These are phyloP conservation scores for Russula brevipes DNA, from an alignment of 768 basidiomycete species.

Conservation along the genomic window DNA sequence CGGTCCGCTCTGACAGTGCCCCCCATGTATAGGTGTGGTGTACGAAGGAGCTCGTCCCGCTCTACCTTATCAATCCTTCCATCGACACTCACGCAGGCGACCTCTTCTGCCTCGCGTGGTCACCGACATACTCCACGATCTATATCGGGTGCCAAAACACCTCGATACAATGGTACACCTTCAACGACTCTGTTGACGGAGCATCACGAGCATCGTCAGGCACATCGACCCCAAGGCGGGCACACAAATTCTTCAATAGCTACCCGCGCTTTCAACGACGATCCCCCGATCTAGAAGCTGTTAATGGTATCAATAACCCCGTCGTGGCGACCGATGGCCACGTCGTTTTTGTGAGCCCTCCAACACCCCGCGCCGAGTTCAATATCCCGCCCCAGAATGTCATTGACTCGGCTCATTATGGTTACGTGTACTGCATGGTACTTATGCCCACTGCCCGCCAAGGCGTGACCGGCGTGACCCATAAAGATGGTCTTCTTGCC, in stretches of 20 bases:
- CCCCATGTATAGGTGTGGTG: constrained; percentile 67
- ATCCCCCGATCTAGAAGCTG: constrained; percentile 63
- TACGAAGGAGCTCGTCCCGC: constrained; percentile 54
- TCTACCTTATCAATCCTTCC: constrained; percentile 75
- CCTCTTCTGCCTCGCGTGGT: constrained; percentile 82
- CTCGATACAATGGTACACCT: constrained; percentile 84
- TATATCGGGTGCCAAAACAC: constrained; percentile 93
- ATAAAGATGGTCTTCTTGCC: constrained; percentile 47
- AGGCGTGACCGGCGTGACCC: constrained; percentile 33
- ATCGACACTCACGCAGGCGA: constrained; percentile 80
- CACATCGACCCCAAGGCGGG: constrained; percentile 39
- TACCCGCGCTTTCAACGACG: constrained; percentile 68
- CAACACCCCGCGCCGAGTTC: constrained; percentile 39
- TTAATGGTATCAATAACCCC: constrained; percentile 41
- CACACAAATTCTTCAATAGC: constrained; percentile 90
- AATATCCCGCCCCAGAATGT: constrained; percentile 65
- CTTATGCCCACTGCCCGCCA: constrained; percentile 40
- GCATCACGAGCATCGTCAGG: constrained; percentile 20
- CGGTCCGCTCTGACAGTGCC: background rate
- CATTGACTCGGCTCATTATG: constrained; percentile 86
- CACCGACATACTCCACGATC: constrained; percentile 56
- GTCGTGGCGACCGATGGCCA: constrained; percentile 27
- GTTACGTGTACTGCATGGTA: constrained; percentile 86
- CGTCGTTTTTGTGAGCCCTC: constrained; percentile 27
- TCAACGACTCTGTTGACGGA: constrained; percentile 31